Evolutionary conservation across 2,329 filamentous ascomycete genomes (phyloP), one percentile per base, ranked within the genome.

Genomic region (Dichotomopilus funicola): DNA sequence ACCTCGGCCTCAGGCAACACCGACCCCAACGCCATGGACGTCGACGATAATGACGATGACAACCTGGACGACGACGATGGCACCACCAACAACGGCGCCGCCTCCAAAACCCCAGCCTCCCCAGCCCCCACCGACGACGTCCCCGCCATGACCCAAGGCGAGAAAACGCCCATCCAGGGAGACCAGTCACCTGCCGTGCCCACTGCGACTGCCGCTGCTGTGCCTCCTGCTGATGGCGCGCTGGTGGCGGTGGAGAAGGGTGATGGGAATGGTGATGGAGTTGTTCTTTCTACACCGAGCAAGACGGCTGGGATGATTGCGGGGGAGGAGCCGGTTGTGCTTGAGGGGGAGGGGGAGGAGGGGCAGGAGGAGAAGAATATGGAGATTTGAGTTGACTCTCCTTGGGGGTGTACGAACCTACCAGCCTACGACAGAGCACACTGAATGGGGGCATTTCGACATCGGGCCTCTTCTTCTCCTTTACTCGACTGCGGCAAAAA

Each of bases 111-210:
- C 46, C 52, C 62, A 2, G 55, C 62, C 1, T 63, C 63, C 3
- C 61, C 62, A 0, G 59, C 63, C 3, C 59, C 59, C 1, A 62
- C 62, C 1, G 62, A 64, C 7, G 59, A 63, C 45, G 62, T 64
- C 19, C 54, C 58, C 5, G 45, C 57, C 45, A 57, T 56, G 50
- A 62, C 55, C 4, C 56, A 64, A 47, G 61, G 62, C 50, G 57
- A 62, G 51, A 64, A 60, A 48, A 56, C 59, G 5, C 56, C 57
- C 5, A 49, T 45, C 2, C 49, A 52, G 37, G 52, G 54, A 11
- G 53, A 57, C 27, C 54, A 58, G 38, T 55, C 52, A 3, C 55
- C 57, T 3, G 51, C 52, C n/a, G 55, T 54, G 3, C 51, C 59
- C 6, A 11, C 19, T 3, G 19, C 19, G 19, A 27, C 19, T 27